Evolutionary conservation across 495 filamentous ascomycete species (phyloP), one percentile per base, ranked within the genome.

Genomic region (Rusavskia elegans): DNA sequence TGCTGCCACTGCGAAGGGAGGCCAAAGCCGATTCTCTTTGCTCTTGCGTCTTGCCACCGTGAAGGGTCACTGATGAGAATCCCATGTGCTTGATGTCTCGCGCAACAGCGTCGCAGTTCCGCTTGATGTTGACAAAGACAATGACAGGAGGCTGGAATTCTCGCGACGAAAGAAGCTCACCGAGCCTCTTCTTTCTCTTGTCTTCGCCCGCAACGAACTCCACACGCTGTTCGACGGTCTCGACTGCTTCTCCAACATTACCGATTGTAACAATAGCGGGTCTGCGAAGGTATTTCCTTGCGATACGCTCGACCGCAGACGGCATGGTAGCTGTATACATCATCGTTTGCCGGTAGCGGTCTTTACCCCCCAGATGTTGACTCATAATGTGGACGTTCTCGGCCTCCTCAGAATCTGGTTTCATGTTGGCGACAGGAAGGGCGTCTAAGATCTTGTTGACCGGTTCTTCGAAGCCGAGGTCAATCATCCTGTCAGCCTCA

Each of bases 241-340:
- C 92, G 51, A 99, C 92, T n/a, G 93, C 92, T 68, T 97, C 90
- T 57, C 93, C 93, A 16, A 83, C 82, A 56, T 90, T 89, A 45
- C 92, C 92, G 54, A 97, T 97, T 0, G 85, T 96, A 48, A 97
- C 88, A 40, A 93, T 94, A 4, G 92, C 92, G 0, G 92, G 93
- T 4, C 92, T 78, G 4, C 93, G 84, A 8, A 99, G 79, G 61
- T 97, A 99, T 63, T 96, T 96, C 52, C 87, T 81, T 2, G 92
- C 92, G 52, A 99, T 97, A 55, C 89, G 86, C 61, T 97, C 93
- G 42, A 99, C 87, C 7, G 88, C 82, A 2, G 82, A 66, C 3
- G 93, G 89, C 92, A 99, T 99, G 27, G 92, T 99, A 11, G 92
- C 92, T 52, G 93, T 99, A 77, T 97, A 99, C 92, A 99, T 99